Evolutionary conservation across 2,329 filamentous ascomycete species (phyloP).

Genomic region (Biscogniauxia sp.): DNA sequence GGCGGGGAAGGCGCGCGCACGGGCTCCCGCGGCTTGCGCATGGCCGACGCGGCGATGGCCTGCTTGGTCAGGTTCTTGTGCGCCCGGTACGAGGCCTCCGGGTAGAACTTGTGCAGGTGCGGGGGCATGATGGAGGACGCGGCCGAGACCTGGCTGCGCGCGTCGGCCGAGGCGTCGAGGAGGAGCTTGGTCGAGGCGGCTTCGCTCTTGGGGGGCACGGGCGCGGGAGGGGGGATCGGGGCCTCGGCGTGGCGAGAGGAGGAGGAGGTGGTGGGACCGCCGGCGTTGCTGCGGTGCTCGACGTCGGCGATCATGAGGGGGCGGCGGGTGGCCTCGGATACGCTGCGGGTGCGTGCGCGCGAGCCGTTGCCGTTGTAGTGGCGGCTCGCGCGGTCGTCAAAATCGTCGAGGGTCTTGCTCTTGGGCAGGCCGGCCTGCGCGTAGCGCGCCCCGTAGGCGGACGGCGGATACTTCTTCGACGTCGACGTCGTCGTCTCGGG

Average conservation of each 20-base stretch:
- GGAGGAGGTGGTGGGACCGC: background rate
- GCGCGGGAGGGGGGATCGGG: background rate
- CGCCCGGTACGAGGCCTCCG: background rate
- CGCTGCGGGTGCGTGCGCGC: conserved; percentile 45
- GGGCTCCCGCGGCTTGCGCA: background rate
- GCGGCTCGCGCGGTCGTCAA: conserved; percentile 41
- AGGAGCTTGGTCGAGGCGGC: conserved; percentile 16
- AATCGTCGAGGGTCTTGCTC: conserved; percentile 35
- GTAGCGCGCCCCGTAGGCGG: conserved; percentile 37
- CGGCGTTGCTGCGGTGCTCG: conserved; percentile 41
- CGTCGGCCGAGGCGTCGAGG: conserved; percentile 16
- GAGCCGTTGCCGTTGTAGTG: conserved; percentile 32
- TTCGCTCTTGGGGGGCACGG: background rate
- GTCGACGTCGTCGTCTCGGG: conserved; percentile 30
- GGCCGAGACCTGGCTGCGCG: conserved; percentile 11
- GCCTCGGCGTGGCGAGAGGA: background rate
- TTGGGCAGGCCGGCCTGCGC: conserved; percentile 27
- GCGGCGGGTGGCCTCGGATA: conserved; percentile 34
- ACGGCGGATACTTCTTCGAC: conserved; percentile 34
- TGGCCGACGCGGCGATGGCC: too few relatives aligned
- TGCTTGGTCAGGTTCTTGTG: background rate
- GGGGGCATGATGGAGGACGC: background rate
- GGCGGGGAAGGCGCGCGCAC: background rate
- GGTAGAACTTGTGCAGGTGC: background rate
- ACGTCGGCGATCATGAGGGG: conserved; percentile 41